Base-by-base conservation (phyloP, 2,329 filamentous ascomycete genomes). In the Cytospora leucostoma region DNA sequence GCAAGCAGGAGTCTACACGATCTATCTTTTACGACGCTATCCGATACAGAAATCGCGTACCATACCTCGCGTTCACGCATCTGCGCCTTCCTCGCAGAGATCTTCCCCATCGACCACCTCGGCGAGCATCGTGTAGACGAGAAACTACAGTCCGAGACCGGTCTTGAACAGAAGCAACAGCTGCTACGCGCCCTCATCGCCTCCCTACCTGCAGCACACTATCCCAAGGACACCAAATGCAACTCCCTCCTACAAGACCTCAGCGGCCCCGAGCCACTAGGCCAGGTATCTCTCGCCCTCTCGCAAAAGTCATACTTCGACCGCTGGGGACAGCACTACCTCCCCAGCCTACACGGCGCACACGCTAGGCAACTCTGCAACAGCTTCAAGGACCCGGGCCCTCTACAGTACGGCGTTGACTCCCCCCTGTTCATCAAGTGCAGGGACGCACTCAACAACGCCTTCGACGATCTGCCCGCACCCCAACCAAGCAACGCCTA, bases 361-460 rank as follows among this genome's bases (percentile, higher is more conserved):
- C 84, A 88, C 67, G 75, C 77, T 1, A 77, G 79, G 32, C 86
- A 88, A 71, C 73, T 82, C 11, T 86, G 85, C 75, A 87, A 86
- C 70, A 82, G 81, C 0, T 88, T 87, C 79, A 86, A 87, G 69
- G 86, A 88, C 64, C 75, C 80, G 0, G 85, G 85, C 0, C 83
- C 85, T 4, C 77, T 84, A 7, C 76, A 79, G 66, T 88, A 87
- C 67, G 80, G 84, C 17, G 68, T 68, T 0, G 70, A 77, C 1
- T 85, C 81, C 58, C 76, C 79, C 0, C 74, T 87, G 3, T 88
- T 88, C 69, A 70, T 72, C 15, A 67, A 71, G 7, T 86, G 81
- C 68, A 75, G 83, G 10, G 76, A 83, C 55, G 68, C 72, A 1
- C 77, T 88, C 0, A 80, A 85, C 62, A 67, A 67, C 0, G 79